These are phyloP conservation scores for Lyophyllum shimeji DNA, from an alignment of 768 basidiomycete species.

Conservation along the genomic window DNA sequence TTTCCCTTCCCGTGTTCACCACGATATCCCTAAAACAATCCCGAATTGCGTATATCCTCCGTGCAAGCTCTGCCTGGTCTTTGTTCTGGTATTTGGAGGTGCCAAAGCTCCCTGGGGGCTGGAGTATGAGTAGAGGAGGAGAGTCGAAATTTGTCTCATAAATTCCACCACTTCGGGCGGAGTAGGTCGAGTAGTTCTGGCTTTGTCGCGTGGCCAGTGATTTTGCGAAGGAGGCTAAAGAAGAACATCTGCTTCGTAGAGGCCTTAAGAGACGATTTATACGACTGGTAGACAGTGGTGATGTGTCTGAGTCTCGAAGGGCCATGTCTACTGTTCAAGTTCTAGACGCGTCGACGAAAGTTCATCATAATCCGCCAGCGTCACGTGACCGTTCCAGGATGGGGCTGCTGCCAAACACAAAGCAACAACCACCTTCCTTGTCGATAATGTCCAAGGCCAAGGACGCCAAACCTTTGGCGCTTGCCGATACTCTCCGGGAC, in stretches of 20 bases:
- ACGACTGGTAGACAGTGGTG: conserved; percentile 16
- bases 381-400: too few species aligned
- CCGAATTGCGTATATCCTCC: conserved; percentile 51
- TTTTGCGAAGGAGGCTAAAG: conserved; percentile 16
- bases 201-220: neutral
- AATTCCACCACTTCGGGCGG: neutral
- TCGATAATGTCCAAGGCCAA: conserved; percentile 26
- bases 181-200: neutral
- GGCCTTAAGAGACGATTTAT: conserved; percentile 25
- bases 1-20: conserved; percentile 26
- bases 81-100: conserved; percentile 33
- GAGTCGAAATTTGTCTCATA: neutral
- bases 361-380: too few species aligned
- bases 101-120: conserved; percentile 32
- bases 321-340: too few species aligned
- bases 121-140: conserved; percentile 38
- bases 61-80: conserved; percentile 36
- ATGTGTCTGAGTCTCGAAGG: conserved; percentile 7
- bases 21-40: conserved; percentile 55
- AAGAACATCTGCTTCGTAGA: conserved; percentile 21
- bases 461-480: conserved; percentile 49
- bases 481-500: conserved; percentile 65
- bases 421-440: too few species aligned
- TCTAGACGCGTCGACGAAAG: too few species aligned
- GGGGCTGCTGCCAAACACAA: too few species aligned